Evolutionary conservation across 441 rosid genomes (phyloP).

Genomic region (Pelargonium citronellum): DNA sequence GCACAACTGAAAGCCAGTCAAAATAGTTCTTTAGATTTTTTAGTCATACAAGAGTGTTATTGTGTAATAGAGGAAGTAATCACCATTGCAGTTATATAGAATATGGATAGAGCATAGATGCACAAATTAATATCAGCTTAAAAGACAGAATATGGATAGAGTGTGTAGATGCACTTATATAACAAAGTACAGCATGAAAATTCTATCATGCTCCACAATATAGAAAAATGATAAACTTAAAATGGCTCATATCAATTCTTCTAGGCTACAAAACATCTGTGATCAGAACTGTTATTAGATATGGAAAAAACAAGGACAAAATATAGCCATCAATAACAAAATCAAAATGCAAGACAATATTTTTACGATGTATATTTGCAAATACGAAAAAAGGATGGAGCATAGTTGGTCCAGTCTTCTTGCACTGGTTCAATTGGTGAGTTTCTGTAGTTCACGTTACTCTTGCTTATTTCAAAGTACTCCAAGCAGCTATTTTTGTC

Average conservation of each 20-base stretch:
- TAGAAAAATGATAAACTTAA: not conserved
- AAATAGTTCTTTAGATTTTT: not conserved
- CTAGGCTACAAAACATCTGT: not conserved
- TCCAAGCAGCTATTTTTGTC: conserved; percentile 1
- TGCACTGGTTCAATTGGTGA: not conserved
- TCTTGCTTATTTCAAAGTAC: not conserved
- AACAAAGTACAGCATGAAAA: not conserved
- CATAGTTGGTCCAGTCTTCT: not conserved
- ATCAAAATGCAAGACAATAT: not conserved
- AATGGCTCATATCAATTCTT: not conserved
- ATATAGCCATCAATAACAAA: not conserved
- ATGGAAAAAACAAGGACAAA: not conserved
- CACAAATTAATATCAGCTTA: not conserved
- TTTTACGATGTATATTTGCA: not conserved
- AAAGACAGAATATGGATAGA: not conserved
- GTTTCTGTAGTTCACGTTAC: not conserved
- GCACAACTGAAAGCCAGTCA: not conserved
- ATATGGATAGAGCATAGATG: no score
- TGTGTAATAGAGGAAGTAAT: not conserved
- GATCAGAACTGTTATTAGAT: not conserved
- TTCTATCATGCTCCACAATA: not conserved
- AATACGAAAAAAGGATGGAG: not conserved
- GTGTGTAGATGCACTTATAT: not conserved
- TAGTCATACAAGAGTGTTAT: not conserved
- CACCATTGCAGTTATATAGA: not conserved